Evolutionary conservation across 2,329 filamentous ascomycete species (phyloP).

Genomic region (Exophiala calicioides): DNA sequence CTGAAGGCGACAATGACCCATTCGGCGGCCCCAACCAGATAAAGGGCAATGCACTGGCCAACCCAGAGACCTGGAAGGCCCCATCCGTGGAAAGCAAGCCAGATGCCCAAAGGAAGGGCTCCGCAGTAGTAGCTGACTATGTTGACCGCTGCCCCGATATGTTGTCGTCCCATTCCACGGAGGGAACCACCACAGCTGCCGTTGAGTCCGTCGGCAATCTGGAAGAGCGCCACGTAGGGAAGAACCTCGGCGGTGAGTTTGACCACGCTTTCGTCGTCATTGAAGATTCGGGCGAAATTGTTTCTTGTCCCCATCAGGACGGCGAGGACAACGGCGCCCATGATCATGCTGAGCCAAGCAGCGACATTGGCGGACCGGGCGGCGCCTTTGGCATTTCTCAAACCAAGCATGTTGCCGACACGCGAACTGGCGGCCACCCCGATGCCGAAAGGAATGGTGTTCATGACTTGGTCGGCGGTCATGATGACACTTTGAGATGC

Average conservation of each 20-base stretch:
- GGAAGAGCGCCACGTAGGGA: constrained; percentile 84
- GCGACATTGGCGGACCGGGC: constrained; percentile 72
- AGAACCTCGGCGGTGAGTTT: constrained; percentile 75
- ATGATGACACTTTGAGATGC: constrained; percentile 87
- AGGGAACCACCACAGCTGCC: constrained; percentile 80
- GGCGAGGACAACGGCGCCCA: constrained; percentile 67
- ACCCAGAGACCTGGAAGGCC: constrained; percentile 79
- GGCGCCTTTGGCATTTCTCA: constrained; percentile 65
- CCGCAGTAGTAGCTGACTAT: constrained; percentile 80
- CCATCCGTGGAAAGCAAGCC: constrained; percentile 83
- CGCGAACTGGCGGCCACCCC: constrained; percentile 78
- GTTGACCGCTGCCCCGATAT: constrained; percentile 80
- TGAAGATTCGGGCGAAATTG: constrained; percentile 77
- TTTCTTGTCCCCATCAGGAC: constrained; percentile 70
- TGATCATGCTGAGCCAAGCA: constrained; percentile 69
- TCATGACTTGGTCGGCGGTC: constrained; percentile 83
- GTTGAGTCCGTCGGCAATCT: constrained; percentile 85
- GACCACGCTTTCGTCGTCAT: constrained; percentile 72
- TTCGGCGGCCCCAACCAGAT: constrained; percentile 74
- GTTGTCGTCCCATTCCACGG: constrained; percentile 81
- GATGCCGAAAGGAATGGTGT: constrained; percentile 82
- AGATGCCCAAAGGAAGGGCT: constrained; percentile 78
- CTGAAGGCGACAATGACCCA: constrained; percentile 78
- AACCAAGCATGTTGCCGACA: constrained; percentile 77
- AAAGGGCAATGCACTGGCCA: constrained; percentile 78